Evolutionary conservation across 768 basidiomycete species (phyloP), one percentile per base, ranked within the genome.

Genomic region (Lactifluus pinguis): DNA sequence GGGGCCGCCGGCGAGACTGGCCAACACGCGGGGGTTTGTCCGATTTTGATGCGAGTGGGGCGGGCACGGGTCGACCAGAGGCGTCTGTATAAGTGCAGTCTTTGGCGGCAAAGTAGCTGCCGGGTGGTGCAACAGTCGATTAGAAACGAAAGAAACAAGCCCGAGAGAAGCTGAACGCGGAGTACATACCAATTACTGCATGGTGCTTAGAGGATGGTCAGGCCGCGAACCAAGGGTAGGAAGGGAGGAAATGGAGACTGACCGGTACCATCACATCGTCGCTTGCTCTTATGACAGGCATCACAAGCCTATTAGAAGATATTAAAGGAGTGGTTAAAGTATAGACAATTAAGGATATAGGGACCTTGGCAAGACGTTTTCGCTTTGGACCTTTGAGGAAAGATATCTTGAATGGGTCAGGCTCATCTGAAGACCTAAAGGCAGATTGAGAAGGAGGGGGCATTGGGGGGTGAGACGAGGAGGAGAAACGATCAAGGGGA

Each of bases 221-320:
- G 21, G 52, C 54, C 7, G 38, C n/a, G 32, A 15, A 60, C 6
- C 25, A 51, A 32, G 38, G 65, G 25, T 25, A 53, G 58, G 49
- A 48, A 19, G 56, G 45, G 53, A 30, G 25, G 49, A 19, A 32
- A 52, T 36, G 56, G 58, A 53, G 76, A 83, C 60, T 62, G 25
- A 86, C 87, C 84, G 62, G 86, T 88, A 36, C 88, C 88, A 72
- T 90, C 88, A 73, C 89, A 91, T 51, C 89, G 82, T 29, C 89
- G 82, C 70, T 92, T 92, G 74, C 83, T 85, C 72, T 87, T 89
- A 70, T 92, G 90, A 70, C 89, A 92, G 55, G 86, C 85, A 72
- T 89, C 86, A 72, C 89, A 91, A 52, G 89, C 80, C 80, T 81
- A 59, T 38, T 19, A n/a, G 51, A 53, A 48, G 15, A 48, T 21